Conservation (phyloP, 2,329 filamentous ascomycete species). For the Hymenoscyphus fructigenus region DNA sequence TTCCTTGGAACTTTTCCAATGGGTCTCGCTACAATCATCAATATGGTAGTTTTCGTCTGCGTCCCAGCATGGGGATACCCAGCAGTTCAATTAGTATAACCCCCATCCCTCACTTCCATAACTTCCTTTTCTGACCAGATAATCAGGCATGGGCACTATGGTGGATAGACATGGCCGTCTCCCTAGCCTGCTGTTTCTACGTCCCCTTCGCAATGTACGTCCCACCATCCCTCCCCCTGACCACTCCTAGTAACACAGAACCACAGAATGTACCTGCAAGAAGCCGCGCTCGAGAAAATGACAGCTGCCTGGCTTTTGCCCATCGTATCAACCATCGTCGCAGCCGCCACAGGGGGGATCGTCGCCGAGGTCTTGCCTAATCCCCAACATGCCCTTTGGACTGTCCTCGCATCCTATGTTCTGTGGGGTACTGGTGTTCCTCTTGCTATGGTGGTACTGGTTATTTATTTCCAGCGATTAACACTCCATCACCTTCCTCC, state of each 20-base stretch:
- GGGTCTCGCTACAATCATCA: slow-evolving; percentile 66
- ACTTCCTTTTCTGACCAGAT: background rate
- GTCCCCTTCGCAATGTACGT: slow-evolving; percentile 56
- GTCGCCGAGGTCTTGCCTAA: slow-evolving; percentile 60
- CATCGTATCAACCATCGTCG: slow-evolving; percentile 66
- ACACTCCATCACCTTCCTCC: slow-evolving; percentile 65
- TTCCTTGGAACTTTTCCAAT: slow-evolving; percentile 70
- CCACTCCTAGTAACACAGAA: slow-evolving; percentile 9
- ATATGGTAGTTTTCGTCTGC: slow-evolving; percentile 62
- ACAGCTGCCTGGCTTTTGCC: slow-evolving; percentile 66
- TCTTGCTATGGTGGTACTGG: slow-evolving; percentile 60
- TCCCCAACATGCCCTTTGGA: slow-evolving; percentile 55
- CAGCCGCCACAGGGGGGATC: slow-evolving; percentile 62
- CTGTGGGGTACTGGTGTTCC: slow-evolving; percentile 66
- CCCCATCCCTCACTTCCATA: background rate
- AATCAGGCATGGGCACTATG: slow-evolving; percentile 54
- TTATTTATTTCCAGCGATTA: slow-evolving; percentile 69
- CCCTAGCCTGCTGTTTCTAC: slow-evolving; percentile 52
- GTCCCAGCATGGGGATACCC: slow-evolving; percentile 59
- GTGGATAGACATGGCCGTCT: slow-evolving; percentile 56
- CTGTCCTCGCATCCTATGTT: slow-evolving; percentile 63
- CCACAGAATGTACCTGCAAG: slow-evolving; percentile 34
- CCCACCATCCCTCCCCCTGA: background rate
- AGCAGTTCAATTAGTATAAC: slow-evolving; percentile 46
- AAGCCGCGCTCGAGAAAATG: slow-evolving; percentile 53